Conservation (phyloP, 2,329 filamentous ascomycete genomes). For the Calonectria pauciramosa region DNA sequence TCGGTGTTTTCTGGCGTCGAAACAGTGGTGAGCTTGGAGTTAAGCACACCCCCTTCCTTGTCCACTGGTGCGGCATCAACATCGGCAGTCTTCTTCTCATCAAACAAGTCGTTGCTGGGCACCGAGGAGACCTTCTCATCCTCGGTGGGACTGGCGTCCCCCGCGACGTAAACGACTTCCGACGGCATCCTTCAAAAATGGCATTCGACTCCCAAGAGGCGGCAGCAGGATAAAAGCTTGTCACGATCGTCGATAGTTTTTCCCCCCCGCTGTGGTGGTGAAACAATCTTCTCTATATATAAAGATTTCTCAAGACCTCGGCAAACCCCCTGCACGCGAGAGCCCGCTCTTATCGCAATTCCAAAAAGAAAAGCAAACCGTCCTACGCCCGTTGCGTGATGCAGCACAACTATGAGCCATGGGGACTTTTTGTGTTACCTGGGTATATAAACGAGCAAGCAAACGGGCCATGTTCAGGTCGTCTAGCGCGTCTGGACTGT, state of each 20-base stretch:
- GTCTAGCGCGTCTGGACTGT: neutral
- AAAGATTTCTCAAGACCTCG: neutral
- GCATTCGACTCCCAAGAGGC: neutral
- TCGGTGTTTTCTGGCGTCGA: slow-evolving; percentile 33
- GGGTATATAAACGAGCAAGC: neutral
- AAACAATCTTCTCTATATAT: neutral
- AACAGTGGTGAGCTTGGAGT: neutral
- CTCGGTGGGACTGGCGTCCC: slow-evolving; percentile 28
- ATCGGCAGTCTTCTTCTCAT: slow-evolving; percentile 31
- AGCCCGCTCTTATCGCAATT: neutral
- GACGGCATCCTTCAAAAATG: slow-evolving; percentile 4
- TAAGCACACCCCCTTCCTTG: neutral
- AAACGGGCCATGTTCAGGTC: neutral
- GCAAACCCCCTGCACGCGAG: neutral
- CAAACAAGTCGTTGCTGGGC: slow-evolving; percentile 21
- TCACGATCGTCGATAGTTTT: neutral
- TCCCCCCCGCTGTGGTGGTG: neutral
- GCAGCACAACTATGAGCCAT: neutral
- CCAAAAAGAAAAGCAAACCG: neutral
- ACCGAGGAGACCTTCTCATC: slow-evolving; percentile 46
- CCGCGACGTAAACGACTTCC: neutral
- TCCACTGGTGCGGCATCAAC: slow-evolving; percentile 10
- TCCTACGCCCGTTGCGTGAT: slow-evolving; percentile 11
- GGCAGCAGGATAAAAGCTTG: neutral
- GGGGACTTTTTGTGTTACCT: slow-evolving; percentile 1